These are phyloP conservation scores for Macrolepiota dolichaula DNA, from an alignment of 768 basidiomycete genomes.

Conservation along the genomic window DNA sequence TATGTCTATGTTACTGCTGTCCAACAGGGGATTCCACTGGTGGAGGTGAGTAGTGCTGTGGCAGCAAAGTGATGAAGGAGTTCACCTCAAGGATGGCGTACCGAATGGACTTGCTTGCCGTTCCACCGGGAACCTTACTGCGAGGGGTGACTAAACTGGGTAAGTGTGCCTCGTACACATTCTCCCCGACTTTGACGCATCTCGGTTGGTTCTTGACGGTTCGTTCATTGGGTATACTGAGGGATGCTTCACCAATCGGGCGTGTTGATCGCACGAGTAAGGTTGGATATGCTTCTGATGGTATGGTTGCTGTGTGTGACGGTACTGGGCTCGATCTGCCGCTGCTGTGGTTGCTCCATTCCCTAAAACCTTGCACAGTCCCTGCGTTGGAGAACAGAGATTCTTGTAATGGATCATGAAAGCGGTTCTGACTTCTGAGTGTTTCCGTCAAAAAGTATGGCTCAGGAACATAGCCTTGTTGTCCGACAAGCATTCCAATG, in stretches of 20 bases:
- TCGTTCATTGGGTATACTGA: conserved; percentile 27
- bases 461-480: conserved; percentile 79
- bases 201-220: conserved; percentile 28
- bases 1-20: conserved; percentile 87
- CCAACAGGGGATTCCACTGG: conserved; percentile 84
- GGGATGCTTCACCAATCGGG: conserved; percentile 50
- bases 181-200: conserved; percentile 51
- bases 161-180: conserved; percentile 68
- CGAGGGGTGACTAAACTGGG: conserved; percentile 81
- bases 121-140: conserved; percentile 56
- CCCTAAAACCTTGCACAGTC: conserved; percentile 75
- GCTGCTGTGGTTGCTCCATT: conserved; percentile 60
- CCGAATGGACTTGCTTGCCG: conserved; percentile 67
- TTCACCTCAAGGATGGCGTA: conserved; percentile 82
- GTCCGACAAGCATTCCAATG: conserved; percentile 81
- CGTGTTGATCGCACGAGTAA: conserved; percentile 66
- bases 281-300: conserved; percentile 32
- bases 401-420: conserved; percentile 87
- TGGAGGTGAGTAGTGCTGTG: conserved; percentile 12
- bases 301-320: conserved; percentile 19
- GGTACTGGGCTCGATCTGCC: conserved; percentile 53
- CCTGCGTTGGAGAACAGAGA: conserved; percentile 80
- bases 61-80: conserved; percentile 9
- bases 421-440: conserved; percentile 76
- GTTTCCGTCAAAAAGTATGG: conserved; percentile 87